Evolutionary conservation across 805 yeast genomes (phyloP).

Genomic region (Wickerhamomyces silvicola): DNA sequence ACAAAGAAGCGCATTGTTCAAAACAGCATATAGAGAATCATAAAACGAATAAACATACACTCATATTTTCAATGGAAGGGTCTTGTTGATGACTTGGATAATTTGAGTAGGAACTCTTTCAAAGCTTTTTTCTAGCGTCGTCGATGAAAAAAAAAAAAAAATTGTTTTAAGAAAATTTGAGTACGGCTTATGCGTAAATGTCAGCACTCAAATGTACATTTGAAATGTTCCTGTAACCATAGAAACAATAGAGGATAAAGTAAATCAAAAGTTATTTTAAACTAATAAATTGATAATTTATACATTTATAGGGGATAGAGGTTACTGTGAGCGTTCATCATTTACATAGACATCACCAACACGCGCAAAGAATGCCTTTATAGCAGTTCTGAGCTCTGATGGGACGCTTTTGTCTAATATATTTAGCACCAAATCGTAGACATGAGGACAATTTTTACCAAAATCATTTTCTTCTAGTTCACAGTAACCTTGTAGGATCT

Average conservation of each 20-base stretch:
- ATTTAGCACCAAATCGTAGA: constrained; percentile 53
- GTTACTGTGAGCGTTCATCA: constrained; percentile 7
- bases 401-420: constrained; percentile 57
- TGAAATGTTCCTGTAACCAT: no score
- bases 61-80: no score
- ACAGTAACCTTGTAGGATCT: constrained; percentile 74
- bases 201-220: neutral
- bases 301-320: no score
- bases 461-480: constrained; percentile 75
- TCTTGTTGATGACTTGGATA: no score
- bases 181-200: constrained; percentile 12
- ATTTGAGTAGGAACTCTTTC: neutral
- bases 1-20: no score
- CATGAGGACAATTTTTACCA: constrained; percentile 44
- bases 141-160: constrained; percentile 13
- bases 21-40: no score
- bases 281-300: no score
- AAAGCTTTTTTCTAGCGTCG: constrained; percentile 14
- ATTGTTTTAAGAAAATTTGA: constrained; percentile 11
- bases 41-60: constrained; percentile 18
- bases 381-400: constrained; percentile 53
- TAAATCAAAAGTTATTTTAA: no score
- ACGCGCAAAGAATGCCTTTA: constrained; percentile 51
- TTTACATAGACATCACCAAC: constrained; percentile 44
- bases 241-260: no score